A percentile compares a stretch with the other conserved stretches of the same genome.
phyloP scores from a whole-genome alignment of 495 filamentous ascomycete species.

The Extremus antarcticus region DNA sequence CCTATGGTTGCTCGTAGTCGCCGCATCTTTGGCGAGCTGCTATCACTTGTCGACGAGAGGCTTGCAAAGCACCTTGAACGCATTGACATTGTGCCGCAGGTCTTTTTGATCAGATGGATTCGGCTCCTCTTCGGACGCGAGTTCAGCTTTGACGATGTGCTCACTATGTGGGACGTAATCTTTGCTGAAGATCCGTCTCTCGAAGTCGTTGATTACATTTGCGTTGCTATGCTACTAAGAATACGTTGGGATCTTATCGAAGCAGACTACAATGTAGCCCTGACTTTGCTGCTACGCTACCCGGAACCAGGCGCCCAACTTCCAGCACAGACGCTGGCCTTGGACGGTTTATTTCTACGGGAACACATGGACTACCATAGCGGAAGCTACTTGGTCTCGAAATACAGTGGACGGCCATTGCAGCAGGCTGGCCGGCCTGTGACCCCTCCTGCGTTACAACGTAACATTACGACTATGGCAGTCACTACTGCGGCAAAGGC shows the following conservation, averaged over 20 bases:
- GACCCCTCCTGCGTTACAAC: conserved; percentile 19
- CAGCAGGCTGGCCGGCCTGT: conserved; percentile 21
- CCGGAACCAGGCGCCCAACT: conserved; percentile 51
- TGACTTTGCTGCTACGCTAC: conserved; percentile 75
- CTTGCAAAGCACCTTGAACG: conserved; percentile 71
- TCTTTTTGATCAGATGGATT: conserved; percentile 97
- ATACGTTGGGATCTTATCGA: conserved; percentile 82
- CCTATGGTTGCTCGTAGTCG: conserved; percentile 78
- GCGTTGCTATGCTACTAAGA: conserved; percentile 85
- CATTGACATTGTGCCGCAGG: conserved; percentile 87
- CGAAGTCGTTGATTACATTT: conserved; percentile 75
- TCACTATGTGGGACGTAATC: conserved; percentile 80
- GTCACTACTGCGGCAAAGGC: not conserved
- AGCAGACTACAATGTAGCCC: conserved; percentile 72
- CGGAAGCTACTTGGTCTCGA: conserved; percentile 63
- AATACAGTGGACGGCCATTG: conserved; percentile 54
- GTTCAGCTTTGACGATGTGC: conserved; percentile 74
- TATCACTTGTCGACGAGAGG: conserved; percentile 68
- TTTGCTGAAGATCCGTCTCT: conserved; percentile 82
- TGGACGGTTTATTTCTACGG: conserved; percentile 78
- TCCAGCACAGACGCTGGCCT: conserved; percentile 64
- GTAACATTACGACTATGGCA: conserved; percentile 17
- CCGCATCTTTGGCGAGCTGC: conserved; percentile 69
- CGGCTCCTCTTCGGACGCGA: conserved; percentile 87
- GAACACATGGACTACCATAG: conserved; percentile 63